Conservation (phyloP, 2,329 filamentous ascomycete species). For the Cordyceps farinosa region DNA sequence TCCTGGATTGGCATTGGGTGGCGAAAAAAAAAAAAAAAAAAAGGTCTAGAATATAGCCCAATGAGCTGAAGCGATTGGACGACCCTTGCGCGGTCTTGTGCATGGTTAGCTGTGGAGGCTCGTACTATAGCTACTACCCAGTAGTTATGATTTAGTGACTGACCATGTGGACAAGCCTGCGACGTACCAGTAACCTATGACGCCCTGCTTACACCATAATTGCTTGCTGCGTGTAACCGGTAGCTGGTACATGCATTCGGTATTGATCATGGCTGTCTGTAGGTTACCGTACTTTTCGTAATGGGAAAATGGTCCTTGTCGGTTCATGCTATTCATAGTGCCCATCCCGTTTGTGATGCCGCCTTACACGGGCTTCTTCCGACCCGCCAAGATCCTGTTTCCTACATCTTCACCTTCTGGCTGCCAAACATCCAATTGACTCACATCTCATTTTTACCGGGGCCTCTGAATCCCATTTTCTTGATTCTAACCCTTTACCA, state of each 20-base stretch:
- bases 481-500: not conserved
- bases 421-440: not conserved
- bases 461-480: not conserved
- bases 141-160: not conserved
- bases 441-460: not conserved
- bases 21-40: not conserved
- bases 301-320: not conserved
- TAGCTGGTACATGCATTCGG: constrained; percentile 1
- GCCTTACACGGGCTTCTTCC: not conserved
- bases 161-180: not conserved
- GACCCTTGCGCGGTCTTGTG: not conserved
- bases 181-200: not conserved
- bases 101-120: not conserved
- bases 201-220: not conserved
- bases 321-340: constrained; percentile 11
- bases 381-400: constrained; percentile 12
- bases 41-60: not conserved
- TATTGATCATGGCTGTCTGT: not conserved
- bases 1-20: constrained; percentile 8
- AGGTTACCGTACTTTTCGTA: not conserved
- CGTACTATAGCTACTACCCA: not conserved
- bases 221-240: not conserved
- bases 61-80: not conserved
- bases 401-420: constrained; percentile 4
- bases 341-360: not conserved